Evolutionary conservation across 352 stramenopile genomes (phyloP), one percentile per base, ranked within the genome.

Genomic region (Pythium aristosporum): DNA sequence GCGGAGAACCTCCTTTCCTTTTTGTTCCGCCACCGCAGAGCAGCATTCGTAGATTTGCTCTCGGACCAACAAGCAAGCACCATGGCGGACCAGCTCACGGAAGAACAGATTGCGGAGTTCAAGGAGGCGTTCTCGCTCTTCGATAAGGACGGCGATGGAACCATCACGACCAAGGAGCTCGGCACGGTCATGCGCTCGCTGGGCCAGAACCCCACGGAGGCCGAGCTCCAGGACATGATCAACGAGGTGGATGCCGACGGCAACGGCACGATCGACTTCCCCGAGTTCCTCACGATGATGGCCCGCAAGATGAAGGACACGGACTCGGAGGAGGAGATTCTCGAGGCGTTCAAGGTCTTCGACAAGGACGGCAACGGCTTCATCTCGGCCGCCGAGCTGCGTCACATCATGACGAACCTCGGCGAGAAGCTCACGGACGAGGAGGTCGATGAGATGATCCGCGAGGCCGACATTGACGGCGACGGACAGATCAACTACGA

Each of bases 111-210:
- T 85, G 97, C 96, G 44, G 98, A 99, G 91, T 99, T 99, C 91
- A 99, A 99, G 94, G 98, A 99, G 85, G 98, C 98, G 20, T 99
- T 99, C 89, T 99, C 95, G 73, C 91, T 99, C 48, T 99, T 99
- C 75, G 96, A 99, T 82, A 99, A 99, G 92, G 96, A 99, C 78
- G 91, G 83, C 61, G 94, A 96, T 98, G 96, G 96, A 84, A 99
- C 96, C 79, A 99, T 99, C 85, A 99, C 96, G 50, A 99, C 96
- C 72, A 99, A 99, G 90, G 97, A 99, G 76, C 88, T 99, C 57
- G 96, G 96, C 86, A 99, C 96, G 69, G 97, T 99, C 63, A 99
- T 99, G 97, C 87, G 97, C 74, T 99, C 96, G 59, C 84, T 99
- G 60, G 97, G 97, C 80, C 96, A 98, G 86, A 99, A 99, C 88